Evolutionary conservation across 106 monocot genomes (phyloP), one percentile per base, ranked within the genome.

Genomic region (Narthecium ossifragum): DNA sequence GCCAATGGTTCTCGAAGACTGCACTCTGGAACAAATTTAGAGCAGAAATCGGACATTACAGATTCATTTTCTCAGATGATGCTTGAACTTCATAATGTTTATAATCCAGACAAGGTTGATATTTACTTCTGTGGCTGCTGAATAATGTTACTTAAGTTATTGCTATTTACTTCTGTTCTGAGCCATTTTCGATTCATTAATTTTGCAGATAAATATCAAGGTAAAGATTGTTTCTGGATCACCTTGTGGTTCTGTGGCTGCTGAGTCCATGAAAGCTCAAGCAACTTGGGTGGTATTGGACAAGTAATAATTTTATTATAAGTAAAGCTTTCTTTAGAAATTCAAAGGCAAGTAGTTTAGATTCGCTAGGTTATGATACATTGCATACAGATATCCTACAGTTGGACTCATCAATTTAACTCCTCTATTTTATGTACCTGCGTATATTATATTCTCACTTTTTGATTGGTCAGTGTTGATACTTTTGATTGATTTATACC

Each of bases 251-350:
- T 76, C 74, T 26, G 93, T 93, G 1, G 84, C 93, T 63, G 79
- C 85, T 26, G 93, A 93, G 38, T 88, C 77, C 20, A 88, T 77
- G 51, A 73, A 74, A 55, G 77, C 69, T 45, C 80, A 75, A 63
- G 88, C 93, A 27, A 82, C 57, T 55, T 93, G 93, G 93, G 93
- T 93, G 46, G 79, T 93, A 20, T 26, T 93, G 48, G 93, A 93
- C 85, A 93, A 82, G 93, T 93, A 92, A 58, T 54, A 26, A 36
- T 65, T 60, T 9, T 26, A 11, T 31, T 60, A n/a, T 53, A n/a
- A n/a, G n/a, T n/a, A n/a, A n/a, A n/a, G n/a, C n/a, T n/a, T n/a
- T n/a, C n/a, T n/a, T n/a, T n/a, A n/a, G n/a, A n/a, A n/a, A n/a
- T n/a, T n/a, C n/a, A n/a, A n/a, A 96, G 94, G 94, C 23, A 96